Base-by-base conservation (phyloP, 176 grass and related monocot genomes). In the Poa pratensis region DNA sequence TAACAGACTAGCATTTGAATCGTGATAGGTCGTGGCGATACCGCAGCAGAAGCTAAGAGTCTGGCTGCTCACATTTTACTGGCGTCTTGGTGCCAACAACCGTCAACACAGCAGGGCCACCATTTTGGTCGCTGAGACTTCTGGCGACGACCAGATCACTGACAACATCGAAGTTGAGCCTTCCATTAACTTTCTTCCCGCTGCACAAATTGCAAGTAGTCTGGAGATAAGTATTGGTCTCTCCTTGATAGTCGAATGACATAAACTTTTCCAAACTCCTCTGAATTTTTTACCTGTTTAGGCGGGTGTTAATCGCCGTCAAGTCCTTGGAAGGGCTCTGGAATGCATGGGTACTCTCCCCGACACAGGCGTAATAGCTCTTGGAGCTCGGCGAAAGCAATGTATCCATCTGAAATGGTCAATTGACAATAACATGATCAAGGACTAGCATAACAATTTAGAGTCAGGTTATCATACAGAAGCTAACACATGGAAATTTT, bases 311-410 rank as follows among this genome's bases (percentile, higher is more conserved):
- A 50, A 99, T 99, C 22, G 84, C 96, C 37, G 89, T 96, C 67
- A 99, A 78, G 49, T 99, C 96, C 80, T 99, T 99, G 12, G 96
- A 99, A 51, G 96, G 96, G 88, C 96, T 99, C 78, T 99, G 96
- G 45, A 84, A 99, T 17, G 93, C 93, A 16, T 99, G 94, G n/a
- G 96, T 99, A 27, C 96, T 99, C 92, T 99, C 93, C 1, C 96
- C 96, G 16, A 99, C 93, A 22, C 93, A 99, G 2, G 96, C 96
- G 45, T 96, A 99, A 34, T 94, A 99, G 86, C 96, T 99, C 89
- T 99, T 99, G 1, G 96, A 99, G 87, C 96, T 99, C 27, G 96
- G 93, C 11, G 96, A 99, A 62, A 96, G 93, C 74, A 99, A 88
- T 57, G 84, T 88, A 86, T 99, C 96, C 88, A 89, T 99, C 96